phyloP scores from a whole-genome alignment of 805 yeast species.

The Lachancea cidri region DNA sequence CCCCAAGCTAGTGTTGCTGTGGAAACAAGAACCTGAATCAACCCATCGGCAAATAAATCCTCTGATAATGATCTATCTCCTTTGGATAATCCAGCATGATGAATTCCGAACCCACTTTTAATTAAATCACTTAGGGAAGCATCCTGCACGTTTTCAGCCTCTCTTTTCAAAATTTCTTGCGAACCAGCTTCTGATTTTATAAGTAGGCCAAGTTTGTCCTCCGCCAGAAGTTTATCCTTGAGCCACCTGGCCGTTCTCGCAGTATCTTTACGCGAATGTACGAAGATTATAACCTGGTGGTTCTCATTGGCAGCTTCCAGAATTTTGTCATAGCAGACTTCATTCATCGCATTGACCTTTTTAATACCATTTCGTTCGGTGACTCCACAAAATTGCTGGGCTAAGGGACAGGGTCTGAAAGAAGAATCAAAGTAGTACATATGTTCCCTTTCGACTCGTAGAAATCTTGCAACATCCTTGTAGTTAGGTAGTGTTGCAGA shows the following conservation, averaged over 20 bases:
- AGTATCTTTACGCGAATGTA: conserved; percentile 92
- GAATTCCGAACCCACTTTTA: conserved; percentile 76
- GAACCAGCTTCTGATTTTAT: conserved; percentile 49
- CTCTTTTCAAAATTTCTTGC: conserved; percentile 56
- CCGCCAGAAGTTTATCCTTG: conserved; percentile 54
- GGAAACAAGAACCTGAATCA: conserved; percentile 75
- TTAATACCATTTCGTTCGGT: conserved; percentile 79
- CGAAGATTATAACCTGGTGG: conserved; percentile 84
- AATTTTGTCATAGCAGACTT: conserved; percentile 80
- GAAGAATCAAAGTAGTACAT: conserved; percentile 77
- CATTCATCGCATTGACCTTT: conserved; percentile 77
- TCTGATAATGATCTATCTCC: conserved; percentile 74
- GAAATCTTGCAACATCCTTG: conserved; percentile 75
- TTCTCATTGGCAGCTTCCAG: conserved; percentile 55
- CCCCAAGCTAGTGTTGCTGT: conserved; percentile 98
- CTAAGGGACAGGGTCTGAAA: conserved; percentile 88
- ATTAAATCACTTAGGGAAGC: conserved; percentile 53
- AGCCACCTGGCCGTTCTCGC: conserved; percentile 75
- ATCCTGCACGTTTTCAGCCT: conserved; percentile 52
- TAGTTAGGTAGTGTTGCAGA: conserved; percentile 94
- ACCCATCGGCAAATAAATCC: conserved; percentile 84
- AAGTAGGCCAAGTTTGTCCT: conserved; percentile 43
- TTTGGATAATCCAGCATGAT: conserved; percentile 82
- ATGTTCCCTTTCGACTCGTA: conserved; percentile 60
- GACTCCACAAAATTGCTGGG: conserved; percentile 83